Base-by-base conservation (phyloP, 2,329 filamentous ascomycete genomes). In the Aspergillus bombycis region DNA sequence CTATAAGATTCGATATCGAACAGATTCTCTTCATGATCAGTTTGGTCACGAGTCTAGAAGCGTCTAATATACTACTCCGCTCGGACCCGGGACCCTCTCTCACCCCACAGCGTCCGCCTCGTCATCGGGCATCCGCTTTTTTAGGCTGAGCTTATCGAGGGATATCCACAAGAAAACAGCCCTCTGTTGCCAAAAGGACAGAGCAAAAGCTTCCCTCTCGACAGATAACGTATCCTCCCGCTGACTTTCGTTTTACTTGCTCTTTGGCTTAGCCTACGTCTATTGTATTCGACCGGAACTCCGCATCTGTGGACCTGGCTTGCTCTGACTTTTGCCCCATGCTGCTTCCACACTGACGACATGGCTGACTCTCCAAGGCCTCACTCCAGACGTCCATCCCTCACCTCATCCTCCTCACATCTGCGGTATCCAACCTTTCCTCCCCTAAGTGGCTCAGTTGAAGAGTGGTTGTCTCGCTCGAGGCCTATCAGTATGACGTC, bases 341-440 rank as follows among this genome's bases (percentile, higher is more conserved):
- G 70, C 68, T 63, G 62, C 62, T 60, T 46, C 61, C 65, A 57
- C 57, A 62, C 65, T 57, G 32, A 61, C 67, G 68, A 63, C 64
- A 79, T 78, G 76, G 70, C 78, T 79, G 73, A 79, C 74, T 64
- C 71, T 72, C 67, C 72, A 71, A 74, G 77, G 66, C 71, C 72
- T 66, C 63, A 66, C 57, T 63, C 68, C 64, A 74, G 73, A 67
- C 72, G 69, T 65, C 66, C 66, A 21, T 63, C 69, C 53, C 72
- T 71, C 62, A 61, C 70, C 63, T 71, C 72, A 57, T 63, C 65
- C 60, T 65, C 72, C 38, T 72, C 75, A 32, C 71, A 70, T 64
- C 72, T 80, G 21, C 77, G 72, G 65, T 80, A 79, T 66, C 79
- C 79, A n/a, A 80, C 78, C 43, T 70, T 79, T 62, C 75, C 77